A percentile compares a stretch with the other conserved stretches of the same genome.
These are phyloP conservation scores for Boletus vinaceobasis DNA, from an alignment of 768 basidiomycete genomes.

Conservation along the genomic window DNA sequence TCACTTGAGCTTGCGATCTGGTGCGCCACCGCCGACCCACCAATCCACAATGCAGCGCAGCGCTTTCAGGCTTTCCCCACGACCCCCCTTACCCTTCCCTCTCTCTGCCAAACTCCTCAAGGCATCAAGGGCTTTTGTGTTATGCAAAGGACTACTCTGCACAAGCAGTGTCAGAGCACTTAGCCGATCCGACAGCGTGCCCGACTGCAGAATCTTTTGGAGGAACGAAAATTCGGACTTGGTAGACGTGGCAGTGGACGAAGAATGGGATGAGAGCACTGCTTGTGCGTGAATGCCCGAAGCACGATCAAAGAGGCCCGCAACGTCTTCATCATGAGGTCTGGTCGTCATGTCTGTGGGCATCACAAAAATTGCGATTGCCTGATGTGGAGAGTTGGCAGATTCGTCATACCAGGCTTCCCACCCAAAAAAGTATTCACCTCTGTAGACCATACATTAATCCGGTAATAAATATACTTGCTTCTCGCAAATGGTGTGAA, in stretches of 20 bases:
- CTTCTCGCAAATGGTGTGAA: too few relatives aligned
- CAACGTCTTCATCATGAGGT: neutral
- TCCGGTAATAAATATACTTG: too few relatives aligned
- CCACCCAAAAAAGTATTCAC: too few relatives aligned
- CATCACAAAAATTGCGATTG: too few relatives aligned
- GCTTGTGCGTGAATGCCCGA: constrained; percentile 45
- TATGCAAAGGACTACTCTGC: constrained; percentile 84
- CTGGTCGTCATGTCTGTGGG: neutral
- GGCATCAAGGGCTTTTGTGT: constrained; percentile 73
- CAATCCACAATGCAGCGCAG: constrained; percentile 91
- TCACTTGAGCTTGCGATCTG: constrained; percentile 80
- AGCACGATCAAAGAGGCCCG: constrained; percentile 41
- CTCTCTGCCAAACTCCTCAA: constrained; percentile 73
- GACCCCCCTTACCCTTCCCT: constrained; percentile 78
- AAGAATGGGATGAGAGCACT: constrained; percentile 45
- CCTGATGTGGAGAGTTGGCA: too few relatives aligned
- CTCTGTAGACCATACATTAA: too few relatives aligned
- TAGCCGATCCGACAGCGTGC: constrained; percentile 89
- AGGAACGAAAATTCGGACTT: constrained; percentile 80
- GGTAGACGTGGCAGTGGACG: constrained; percentile 41
- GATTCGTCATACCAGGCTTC: too few relatives aligned
- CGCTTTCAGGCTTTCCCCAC: constrained; percentile 92
- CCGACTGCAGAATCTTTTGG: constrained; percentile 77
- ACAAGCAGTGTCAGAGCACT: constrained; percentile 88
- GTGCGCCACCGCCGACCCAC: constrained; percentile 95